Conservation (phyloP, 2,329 filamentous ascomycete genomes). For the Fusarium citri region DNA sequence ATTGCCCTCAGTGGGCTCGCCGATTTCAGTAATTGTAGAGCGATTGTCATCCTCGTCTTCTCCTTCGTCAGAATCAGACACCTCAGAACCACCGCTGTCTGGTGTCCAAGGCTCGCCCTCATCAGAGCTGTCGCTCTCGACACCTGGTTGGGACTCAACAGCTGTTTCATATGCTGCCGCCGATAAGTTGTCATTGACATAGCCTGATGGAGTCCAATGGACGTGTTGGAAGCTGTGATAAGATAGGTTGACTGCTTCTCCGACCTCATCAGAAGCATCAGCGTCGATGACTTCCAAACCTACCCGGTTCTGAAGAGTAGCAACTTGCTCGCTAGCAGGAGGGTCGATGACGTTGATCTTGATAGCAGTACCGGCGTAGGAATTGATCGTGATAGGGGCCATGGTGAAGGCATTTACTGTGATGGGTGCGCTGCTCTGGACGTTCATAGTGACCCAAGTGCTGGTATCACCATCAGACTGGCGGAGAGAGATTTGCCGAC, state of each 20-base stretch:
- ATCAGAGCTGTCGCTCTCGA: background rate
- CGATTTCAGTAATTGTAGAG: background rate
- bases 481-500: background rate
- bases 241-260: no score
- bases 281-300: no score
- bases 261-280: background rate
- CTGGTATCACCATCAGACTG: background rate
- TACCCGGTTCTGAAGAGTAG: accelerated
- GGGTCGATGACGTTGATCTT: background rate
- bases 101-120: background rate
- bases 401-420: background rate
- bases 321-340: background rate
- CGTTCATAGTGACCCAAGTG: background rate
- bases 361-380: background rate
- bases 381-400: background rate
- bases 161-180: background rate
- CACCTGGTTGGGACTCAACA: background rate
- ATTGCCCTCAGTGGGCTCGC: background rate
- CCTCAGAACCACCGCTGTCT: background rate
- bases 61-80: background rate
- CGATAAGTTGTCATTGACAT: background rate
- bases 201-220: background rate
- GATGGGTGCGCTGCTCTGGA: background rate
- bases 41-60: background rate
- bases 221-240: background rate